Conservation (phyloP, 768 basidiomycete species). For the Lactarius quietus region DNA sequence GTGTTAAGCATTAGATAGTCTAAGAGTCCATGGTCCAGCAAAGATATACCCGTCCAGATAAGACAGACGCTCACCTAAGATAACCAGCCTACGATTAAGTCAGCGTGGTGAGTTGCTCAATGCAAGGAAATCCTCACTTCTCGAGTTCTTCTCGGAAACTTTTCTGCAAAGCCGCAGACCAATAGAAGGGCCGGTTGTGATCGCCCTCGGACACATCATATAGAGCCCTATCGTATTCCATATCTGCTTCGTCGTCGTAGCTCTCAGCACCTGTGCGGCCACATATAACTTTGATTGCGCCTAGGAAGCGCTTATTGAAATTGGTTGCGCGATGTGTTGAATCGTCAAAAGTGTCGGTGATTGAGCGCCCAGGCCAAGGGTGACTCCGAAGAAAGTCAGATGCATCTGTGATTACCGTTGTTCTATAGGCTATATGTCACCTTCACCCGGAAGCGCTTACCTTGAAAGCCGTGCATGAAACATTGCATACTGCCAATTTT, state of each 20-base stretch:
- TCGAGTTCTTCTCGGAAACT: constrained; percentile 87
- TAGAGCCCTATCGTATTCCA: constrained; percentile 67
- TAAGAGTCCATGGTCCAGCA: constrained; percentile 29
- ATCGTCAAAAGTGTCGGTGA: constrained; percentile 84
- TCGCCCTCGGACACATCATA: constrained; percentile 65
- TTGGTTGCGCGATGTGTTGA: constrained; percentile 71
- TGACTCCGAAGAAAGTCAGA: constrained; percentile 83
- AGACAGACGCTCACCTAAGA: constrained; percentile 55
- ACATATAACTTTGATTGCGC: constrained; percentile 75
- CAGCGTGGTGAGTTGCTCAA: constrained; percentile 16
- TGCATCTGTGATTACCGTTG: constrained; percentile 50
- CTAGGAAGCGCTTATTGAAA: constrained; percentile 61
- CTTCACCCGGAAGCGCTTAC: constrained; percentile 33
- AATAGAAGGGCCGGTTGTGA: constrained; percentile 66
- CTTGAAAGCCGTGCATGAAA: constrained; percentile 81
- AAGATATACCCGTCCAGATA: neutral
- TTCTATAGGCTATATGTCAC: neutral
- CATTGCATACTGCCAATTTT: constrained; percentile 92
- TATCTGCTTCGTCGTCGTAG: constrained; percentile 60
- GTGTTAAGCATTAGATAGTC: constrained; percentile 94
- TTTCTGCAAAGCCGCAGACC: constrained; percentile 73
- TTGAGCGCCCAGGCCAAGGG: constrained; percentile 84
- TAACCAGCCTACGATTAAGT: constrained; percentile 58
- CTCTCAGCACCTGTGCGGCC: constrained; percentile 75
- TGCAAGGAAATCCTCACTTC: constrained; percentile 49